These are phyloP conservation scores for Boletus huronensis DNA, from an alignment of 768 basidiomycete species.

Conservation along the genomic window DNA sequence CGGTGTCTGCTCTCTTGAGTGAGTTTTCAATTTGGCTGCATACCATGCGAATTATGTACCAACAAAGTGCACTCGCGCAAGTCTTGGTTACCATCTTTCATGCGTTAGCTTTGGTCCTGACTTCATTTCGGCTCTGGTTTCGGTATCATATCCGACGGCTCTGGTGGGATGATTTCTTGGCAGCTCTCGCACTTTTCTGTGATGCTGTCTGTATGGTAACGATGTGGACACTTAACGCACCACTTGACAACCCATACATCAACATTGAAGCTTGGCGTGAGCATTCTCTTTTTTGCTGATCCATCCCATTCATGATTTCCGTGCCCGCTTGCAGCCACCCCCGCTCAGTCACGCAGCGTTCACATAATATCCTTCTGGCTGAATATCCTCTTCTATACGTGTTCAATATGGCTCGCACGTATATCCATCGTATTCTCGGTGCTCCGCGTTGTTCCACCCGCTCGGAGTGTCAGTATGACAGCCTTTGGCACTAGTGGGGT, in stretches of 20 bases:
- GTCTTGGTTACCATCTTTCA: slow-evolving; percentile 23
- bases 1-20: slow-evolving; percentile 19
- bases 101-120: slow-evolving; percentile 14
- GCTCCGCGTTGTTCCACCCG: slow-evolving; percentile 22
- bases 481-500: slow-evolving; percentile 1
- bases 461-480: background rate
- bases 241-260: slow-evolving; percentile 24
- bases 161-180: slow-evolving; percentile 33
- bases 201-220: slow-evolving; percentile 8
- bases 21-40: background rate
- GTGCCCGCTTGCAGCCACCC: slow-evolving; percentile 17
- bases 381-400: slow-evolving; percentile 20
- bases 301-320: slow-evolving; percentile 16
- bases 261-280: slow-evolving; percentile 12
- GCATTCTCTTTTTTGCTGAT: background rate
- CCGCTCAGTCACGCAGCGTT: slow-evolving; percentile 11
- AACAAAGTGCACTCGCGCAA: background rate
- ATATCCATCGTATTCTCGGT: slow-evolving; percentile 26
- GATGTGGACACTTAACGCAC: slow-evolving; percentile 18
- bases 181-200: slow-evolving; percentile 13
- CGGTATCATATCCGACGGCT: slow-evolving; percentile 19
- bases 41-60: background rate
- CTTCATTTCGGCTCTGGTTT: slow-evolving; percentile 28
- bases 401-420: slow-evolving; percentile 26
- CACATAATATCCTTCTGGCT: slow-evolving; percentile 24